Evolutionary conservation across 139 green algal species (phyloP).

Genomic region (Coelastrella sp.): DNA sequence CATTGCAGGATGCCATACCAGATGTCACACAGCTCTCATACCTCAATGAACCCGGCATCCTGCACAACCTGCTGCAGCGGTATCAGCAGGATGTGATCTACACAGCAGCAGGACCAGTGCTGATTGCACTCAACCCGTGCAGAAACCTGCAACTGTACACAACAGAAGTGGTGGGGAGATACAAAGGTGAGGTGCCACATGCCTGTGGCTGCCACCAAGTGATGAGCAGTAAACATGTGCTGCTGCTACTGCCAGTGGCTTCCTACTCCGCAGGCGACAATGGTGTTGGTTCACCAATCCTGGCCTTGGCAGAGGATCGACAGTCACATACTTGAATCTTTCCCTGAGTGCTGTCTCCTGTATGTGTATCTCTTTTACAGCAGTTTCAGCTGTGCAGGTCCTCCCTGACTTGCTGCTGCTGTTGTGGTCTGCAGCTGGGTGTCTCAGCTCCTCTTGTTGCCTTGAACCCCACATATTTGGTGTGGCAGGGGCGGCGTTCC

Average conservation of each 20-base stretch:
- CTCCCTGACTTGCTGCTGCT: background rate
- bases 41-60: conserved; percentile 91
- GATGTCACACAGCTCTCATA: conserved; percentile 90
- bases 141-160: conserved; percentile 85
- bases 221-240: too few relatives aligned
- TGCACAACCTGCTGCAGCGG: conserved; percentile 77
- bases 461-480: conserved; percentile 85
- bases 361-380: too few relatives aligned
- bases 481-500: conserved; percentile 83
- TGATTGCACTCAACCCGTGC: conserved; percentile 93
- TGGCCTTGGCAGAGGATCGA: too few relatives aligned
- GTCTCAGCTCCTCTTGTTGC: conserved; percentile 39
- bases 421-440: conserved; percentile 38
- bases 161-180: conserved; percentile 65
- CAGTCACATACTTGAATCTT: too few relatives aligned
- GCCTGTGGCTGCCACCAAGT: too few relatives aligned
- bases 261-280: too few relatives aligned
- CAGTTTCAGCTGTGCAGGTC: too few relatives aligned
- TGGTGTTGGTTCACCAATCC: too few relatives aligned
- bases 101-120: conserved; percentile 81
- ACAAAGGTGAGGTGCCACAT: conserved; percentile 60
- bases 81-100: conserved; percentile 83
- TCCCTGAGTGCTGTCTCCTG: too few relatives aligned
- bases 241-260: too few relatives aligned
- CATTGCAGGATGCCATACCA: conserved; percentile 61